These are phyloP conservation scores for Mortierella sp. DNA, from an alignment of 371 early-diverging fungal species.

Conservation along the genomic window DNA sequence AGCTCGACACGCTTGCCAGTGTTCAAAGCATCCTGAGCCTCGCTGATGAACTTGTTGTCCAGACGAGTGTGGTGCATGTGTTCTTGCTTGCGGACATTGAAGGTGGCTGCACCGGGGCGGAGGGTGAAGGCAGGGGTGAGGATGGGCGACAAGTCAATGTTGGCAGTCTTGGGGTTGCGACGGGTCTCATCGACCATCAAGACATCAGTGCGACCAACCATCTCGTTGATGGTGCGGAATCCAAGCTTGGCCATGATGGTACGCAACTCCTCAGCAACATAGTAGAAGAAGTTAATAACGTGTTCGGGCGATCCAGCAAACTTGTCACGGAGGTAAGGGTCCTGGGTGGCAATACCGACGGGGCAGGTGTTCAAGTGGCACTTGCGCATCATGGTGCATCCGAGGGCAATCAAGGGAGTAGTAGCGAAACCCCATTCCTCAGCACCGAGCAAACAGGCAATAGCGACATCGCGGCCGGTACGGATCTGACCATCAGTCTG, in stretches of 20 bases:
- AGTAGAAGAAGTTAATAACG: conserved; percentile 98
- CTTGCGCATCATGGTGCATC: conserved; percentile 97
- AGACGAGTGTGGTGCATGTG: conserved; percentile 88
- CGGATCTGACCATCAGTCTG: conserved; percentile 98
- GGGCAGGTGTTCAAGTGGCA: conserved; percentile 96
- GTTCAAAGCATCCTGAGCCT: conserved; percentile 80
- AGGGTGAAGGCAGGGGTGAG: conserved; percentile 90
- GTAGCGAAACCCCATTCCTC: conserved; percentile 99
- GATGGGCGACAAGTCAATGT: conserved; percentile 88
- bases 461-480: conserved; percentile 96
- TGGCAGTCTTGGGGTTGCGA: conserved; percentile 87
- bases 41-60: conserved; percentile 87
- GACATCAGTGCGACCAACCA: conserved; percentile 94
- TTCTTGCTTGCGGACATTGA: conserved; percentile 86
- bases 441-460: conserved; percentile 96
- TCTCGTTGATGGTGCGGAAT: conserved; percentile 91
- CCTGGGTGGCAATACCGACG: conserved; percentile 98
- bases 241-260: conserved; percentile 94
- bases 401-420: conserved; percentile 96
- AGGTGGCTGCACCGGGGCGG: conserved; percentile 89
- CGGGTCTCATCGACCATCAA: conserved; percentile 81
- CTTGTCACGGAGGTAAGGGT: conserved; percentile 92
- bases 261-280: conserved; percentile 95
- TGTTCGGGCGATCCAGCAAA: conserved; percentile 96
- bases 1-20: conserved; percentile 73